phyloP scores from a whole-genome alignment of 495 filamentous ascomycete genomes.

The Hypoxylon rickii region DNA sequence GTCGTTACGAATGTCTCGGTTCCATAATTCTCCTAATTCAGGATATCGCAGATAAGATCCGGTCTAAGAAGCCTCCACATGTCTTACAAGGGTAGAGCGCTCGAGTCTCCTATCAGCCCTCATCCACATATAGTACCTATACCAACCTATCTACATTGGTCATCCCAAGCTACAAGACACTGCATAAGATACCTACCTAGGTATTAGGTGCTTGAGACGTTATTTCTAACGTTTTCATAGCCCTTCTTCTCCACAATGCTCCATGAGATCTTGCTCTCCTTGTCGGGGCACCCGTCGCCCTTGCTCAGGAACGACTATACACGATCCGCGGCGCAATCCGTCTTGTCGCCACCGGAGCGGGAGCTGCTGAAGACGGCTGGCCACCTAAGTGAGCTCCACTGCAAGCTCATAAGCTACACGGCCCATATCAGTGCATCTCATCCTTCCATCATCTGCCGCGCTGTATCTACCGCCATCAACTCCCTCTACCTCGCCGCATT shows the following conservation, averaged over 20 bases:
- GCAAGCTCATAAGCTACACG: conserved; percentile 65
- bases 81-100: conserved; percentile 36
- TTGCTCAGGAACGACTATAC: conserved; percentile 64
- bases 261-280: conserved; percentile 93
- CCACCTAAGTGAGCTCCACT: conserved; percentile 75
- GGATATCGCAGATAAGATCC: conserved; percentile 43
- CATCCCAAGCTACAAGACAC: too few species aligned
- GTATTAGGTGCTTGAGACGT: too few species aligned
- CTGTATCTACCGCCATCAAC: conserved; percentile 81
- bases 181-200: too few species aligned
- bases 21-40: conserved; percentile 52
- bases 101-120: not conserved
- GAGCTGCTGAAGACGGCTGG: conserved; percentile 78
- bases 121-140: too few species aligned
- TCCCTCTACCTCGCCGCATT: conserved; percentile 75
- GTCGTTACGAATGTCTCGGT: conserved; percentile 56
- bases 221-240: conserved; percentile 14
- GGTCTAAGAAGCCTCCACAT: conserved; percentile 37
- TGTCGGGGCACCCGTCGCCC: conserved; percentile 90
- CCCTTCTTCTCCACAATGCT: conserved; percentile 66
- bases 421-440: conserved; percentile 69
- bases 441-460: conserved; percentile 78
- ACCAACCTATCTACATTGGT: too few species aligned
- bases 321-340: conserved; percentile 42
- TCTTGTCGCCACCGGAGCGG: conserved; percentile 76